phyloP scores from a whole-genome alignment of 768 basidiomycete genomes.

The Psilocybe cubensis region DNA sequence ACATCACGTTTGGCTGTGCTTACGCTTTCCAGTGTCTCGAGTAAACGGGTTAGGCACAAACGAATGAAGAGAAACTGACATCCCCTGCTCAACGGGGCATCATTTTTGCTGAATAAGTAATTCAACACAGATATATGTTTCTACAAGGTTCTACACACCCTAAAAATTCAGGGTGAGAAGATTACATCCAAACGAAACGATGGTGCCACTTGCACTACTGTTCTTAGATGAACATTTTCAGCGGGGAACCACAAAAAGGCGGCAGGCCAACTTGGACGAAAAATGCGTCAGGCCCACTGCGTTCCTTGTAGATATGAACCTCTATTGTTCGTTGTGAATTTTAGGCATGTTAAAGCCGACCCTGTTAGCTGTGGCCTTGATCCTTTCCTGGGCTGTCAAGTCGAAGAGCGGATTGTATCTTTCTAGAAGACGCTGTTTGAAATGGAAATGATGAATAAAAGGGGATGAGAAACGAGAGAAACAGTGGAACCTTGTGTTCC shows the following conservation, averaged over 20 bases:
- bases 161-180: not conserved
- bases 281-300: not conserved
- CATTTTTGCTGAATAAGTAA: not conserved
- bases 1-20: too few species aligned
- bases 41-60: too few species aligned
- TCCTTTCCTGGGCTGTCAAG: conserved; percentile 77
- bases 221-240: too few species aligned
- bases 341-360: conserved; percentile 88
- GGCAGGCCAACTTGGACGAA: too few species aligned
- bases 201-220: too few species aligned
- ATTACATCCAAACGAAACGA: not conserved
- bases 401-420: conserved; percentile 88
- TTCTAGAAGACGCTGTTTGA: conserved; percentile 69
- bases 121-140: not conserved
- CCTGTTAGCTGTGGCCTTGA: conserved; percentile 82
- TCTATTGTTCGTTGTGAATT: conserved; percentile 31
- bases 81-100: not conserved
- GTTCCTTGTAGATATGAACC: not conserved
- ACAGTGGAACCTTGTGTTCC: conserved; percentile 65
- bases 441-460: not conserved
- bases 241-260: too few species aligned
- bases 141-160: not conserved
- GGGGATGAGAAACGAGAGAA: not conserved
- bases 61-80: not conserved
- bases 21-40: too few species aligned